Evolutionary conservation across 495 filamentous ascomycete genomes (phyloP).

Genomic region (Cryomyces minteri): DNA sequence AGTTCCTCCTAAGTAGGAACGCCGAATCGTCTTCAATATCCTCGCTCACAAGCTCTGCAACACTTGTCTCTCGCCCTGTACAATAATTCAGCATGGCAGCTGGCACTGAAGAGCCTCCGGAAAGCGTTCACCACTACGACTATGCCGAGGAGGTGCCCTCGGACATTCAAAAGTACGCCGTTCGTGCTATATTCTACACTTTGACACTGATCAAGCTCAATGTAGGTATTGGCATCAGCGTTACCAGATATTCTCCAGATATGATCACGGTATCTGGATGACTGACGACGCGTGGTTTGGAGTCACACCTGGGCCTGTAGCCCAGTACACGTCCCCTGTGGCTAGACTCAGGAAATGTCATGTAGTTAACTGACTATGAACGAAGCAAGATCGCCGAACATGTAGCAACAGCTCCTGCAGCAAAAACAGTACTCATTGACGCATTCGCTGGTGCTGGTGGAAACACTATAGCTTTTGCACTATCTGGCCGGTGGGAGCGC

Average conservation of each 20-base stretch:
- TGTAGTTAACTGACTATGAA: background rate
- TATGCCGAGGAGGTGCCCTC: slow-evolving; percentile 7
- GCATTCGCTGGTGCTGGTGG: slow-evolving; percentile 83
- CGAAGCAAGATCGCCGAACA: slow-evolving; percentile 52
- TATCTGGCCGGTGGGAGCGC: slow-evolving; percentile 51
- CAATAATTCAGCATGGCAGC: background rate
- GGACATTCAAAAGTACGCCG: slow-evolving; percentile 6
- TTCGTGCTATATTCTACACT: background rate
- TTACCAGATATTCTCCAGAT: slow-evolving; percentile 64
- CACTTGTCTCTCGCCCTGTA: too few relatives aligned
- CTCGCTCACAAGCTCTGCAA: too few relatives aligned
- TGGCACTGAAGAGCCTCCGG: slow-evolving; percentile 1
- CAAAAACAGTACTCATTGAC: slow-evolving; percentile 51
- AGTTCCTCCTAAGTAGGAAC: too few relatives aligned
- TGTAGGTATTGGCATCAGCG: slow-evolving; percentile 76
- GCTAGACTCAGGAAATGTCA: background rate
- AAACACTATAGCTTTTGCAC: slow-evolving; percentile 87
- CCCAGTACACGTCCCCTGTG: slow-evolving; percentile 32
- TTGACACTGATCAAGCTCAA: too few relatives aligned
- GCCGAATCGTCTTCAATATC: too few relatives aligned
- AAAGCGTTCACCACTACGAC: slow-evolving; percentile 10
- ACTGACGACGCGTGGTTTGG: slow-evolving; percentile 92
- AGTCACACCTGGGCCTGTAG: slow-evolving; percentile 81
- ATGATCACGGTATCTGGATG: slow-evolving; percentile 74
- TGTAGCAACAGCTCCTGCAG: slow-evolving; percentile 33